phyloP scores from a whole-genome alignment of 352 stramenopile genomes.

The Phytophthora syringae region DNA sequence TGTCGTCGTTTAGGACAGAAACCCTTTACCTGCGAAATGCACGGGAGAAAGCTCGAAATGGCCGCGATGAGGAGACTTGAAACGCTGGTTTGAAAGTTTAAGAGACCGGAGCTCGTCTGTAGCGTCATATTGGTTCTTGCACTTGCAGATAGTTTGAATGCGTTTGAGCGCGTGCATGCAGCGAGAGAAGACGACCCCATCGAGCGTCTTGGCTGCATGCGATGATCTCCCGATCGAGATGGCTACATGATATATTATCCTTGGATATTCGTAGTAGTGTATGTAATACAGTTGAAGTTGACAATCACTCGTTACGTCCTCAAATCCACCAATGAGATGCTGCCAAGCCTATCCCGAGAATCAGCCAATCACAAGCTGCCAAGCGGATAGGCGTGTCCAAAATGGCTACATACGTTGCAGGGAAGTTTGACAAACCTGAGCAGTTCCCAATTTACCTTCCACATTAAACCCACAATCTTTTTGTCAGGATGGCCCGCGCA shows the following conservation, averaged over 20 bases:
- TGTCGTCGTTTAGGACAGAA: no score
- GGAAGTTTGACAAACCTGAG: constrained; percentile 10
- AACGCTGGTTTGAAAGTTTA: not conserved
- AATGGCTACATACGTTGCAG: constrained; percentile 31
- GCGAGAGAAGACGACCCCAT: not conserved
- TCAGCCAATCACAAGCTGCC: constrained; percentile 28
- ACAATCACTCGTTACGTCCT: constrained; percentile 23
- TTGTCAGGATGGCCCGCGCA: constrained; percentile 16
- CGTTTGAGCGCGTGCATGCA: not conserved
- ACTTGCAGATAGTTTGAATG: not conserved
- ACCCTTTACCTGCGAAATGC: not conserved
- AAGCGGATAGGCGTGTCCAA: constrained; percentile 14
- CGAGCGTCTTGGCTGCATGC: not conserved
- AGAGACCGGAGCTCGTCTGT: not conserved
- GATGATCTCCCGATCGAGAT: not conserved
- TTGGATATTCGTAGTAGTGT: constrained; percentile 8
- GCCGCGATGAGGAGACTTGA: not conserved
- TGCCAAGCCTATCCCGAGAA: constrained; percentile 20
- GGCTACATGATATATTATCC: not conserved
- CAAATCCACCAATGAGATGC: constrained; percentile 20
- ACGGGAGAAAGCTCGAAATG: not conserved
- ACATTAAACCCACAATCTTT: not conserved
- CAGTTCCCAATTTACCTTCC: constrained; percentile 18
- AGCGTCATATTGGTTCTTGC: not conserved
- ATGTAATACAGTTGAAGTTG: constrained; percentile 23